Percentiles rank a stretch among this genome's conserved stretches.
Conservation (phyloP, 1,284 basidiomycete species). For the Microbotryomycetes sp. region DNA sequence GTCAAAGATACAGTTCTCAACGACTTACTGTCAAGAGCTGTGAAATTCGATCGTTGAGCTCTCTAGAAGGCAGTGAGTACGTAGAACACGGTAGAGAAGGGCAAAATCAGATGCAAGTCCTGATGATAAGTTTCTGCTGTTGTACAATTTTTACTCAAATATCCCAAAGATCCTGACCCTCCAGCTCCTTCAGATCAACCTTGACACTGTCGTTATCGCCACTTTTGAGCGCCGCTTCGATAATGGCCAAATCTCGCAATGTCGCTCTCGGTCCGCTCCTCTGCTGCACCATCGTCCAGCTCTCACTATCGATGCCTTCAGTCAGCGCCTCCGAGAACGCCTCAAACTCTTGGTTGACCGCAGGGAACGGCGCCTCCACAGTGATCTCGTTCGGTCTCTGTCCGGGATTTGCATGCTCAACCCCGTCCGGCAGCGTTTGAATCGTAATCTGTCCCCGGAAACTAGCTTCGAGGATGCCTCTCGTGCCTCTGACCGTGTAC, state of each 20-base stretch:
- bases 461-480: not conserved
- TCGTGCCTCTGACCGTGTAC: not conserved
- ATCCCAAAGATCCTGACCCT: conserved; percentile 2
- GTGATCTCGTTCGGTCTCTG: not conserved
- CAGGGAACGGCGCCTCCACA: not conserved
- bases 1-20: too few species aligned
- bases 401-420: not conserved
- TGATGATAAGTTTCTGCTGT: too few species aligned
- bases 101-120: too few species aligned
- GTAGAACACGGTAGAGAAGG: too few species aligned
- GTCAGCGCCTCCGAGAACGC: conserved; percentile 12
- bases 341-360: conserved; percentile 23
- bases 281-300: not conserved
- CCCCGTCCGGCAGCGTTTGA: not conserved
- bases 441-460: not conserved
- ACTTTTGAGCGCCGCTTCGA: conserved; percentile 26
- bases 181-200: conserved; percentile 5
- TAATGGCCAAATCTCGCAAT: conserved; percentile 24
- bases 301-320: not conserved
- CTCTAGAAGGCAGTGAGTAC: too few species aligned
- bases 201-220: not conserved
- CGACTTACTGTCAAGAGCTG: too few species aligned
- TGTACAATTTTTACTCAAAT: too few species aligned
- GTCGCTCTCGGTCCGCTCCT: conserved; percentile 28
- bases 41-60: too few species aligned